Evolutionary conservation across 768 basidiomycete species (phyloP).

Genomic region (Hypsizygus marmoreus): DNA sequence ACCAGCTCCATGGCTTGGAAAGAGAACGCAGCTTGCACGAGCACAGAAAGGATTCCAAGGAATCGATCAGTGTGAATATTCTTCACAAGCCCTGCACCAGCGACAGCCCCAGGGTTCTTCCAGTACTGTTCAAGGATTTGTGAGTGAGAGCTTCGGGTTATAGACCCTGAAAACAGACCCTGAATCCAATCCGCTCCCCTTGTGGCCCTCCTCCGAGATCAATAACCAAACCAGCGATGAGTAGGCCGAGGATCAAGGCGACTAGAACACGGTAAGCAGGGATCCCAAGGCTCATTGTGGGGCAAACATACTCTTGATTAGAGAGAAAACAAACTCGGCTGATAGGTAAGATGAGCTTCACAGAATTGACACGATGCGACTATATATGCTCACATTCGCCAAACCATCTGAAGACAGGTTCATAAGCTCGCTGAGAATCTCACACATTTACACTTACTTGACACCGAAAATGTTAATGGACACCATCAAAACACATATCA

Average conservation of each 20-base stretch:
- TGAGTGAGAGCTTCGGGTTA: background rate
- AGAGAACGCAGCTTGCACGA: constrained; percentile 69
- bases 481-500: constrained; percentile 58
- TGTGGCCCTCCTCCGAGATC: constrained; percentile 79
- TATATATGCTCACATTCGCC: constrained; percentile 52
- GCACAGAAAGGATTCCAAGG: constrained; percentile 43
- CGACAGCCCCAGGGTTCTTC: constrained; percentile 69
- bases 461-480: constrained; percentile 72
- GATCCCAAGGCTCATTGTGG: no score
- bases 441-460: constrained; percentile 33
- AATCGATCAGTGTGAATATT: constrained; percentile 49
- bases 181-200: constrained; percentile 68
- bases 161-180: constrained; percentile 35
- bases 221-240: constrained; percentile 65
- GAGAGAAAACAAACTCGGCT: constrained; percentile 69
- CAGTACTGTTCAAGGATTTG: constrained; percentile 46
- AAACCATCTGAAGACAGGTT: constrained; percentile 45
- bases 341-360: constrained; percentile 5
- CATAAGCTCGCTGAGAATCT: background rate
- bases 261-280: constrained; percentile 34
- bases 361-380: background rate
- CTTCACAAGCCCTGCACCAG: constrained; percentile 41
- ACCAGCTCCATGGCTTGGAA: constrained; percentile 80
- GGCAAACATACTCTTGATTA: constrained; percentile 59
- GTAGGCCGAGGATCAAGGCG: constrained; percentile 58